Base-by-base conservation (phyloP, 257 asterid species). In the Primulina tabacum region DNA sequence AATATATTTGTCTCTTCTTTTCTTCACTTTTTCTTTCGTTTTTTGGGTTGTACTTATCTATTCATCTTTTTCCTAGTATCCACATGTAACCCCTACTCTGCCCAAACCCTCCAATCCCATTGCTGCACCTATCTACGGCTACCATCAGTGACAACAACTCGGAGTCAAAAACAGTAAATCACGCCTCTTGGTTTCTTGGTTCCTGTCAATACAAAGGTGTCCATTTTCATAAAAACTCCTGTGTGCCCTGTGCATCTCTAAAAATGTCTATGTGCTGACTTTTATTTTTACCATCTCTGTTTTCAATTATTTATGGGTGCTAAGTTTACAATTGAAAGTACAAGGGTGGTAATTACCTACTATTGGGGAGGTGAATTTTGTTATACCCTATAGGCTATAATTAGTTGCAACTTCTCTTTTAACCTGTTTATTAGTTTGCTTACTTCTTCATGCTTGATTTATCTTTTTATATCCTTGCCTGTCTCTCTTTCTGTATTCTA, bases 401-500 rank as follows among this genome's bases (percentile, higher is more conserved):
- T 55, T 64, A 68, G 21, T 52, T 3, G 17, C 28, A 16, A 20
- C 17, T n/a, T 21, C 26, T 32, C 12, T 9, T 3, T 47, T 30
- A 60, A 57, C 69, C 60, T 58, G 30, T 75, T 71, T 78, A 33
- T 67, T 74, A 68, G 75, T 70, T 70, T 64, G 65, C 58, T 77
- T 77, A 58, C 59, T 76, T 78, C 78, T 64, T 76, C 71, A 29
- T 62, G 64, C 67, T 76, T 68, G 75, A 62, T 68, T 71, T 73
- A 70, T 78, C 68, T 70, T 70, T 47, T 30, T 81, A 43, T 69
- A 52, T 79, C 71, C 82, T 80, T 82, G 79, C 83, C 69, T 83
- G 74, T 76, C 78, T 82, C 75, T 77, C 87, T 71, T 69, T 75
- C 77, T 79, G 65, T 85, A 65, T 84, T 82, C 84, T 82, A 67